Evolutionary conservation across 2,329 filamentous ascomycete species (phyloP).

Genomic region (Harringtonia aguacate): DNA sequence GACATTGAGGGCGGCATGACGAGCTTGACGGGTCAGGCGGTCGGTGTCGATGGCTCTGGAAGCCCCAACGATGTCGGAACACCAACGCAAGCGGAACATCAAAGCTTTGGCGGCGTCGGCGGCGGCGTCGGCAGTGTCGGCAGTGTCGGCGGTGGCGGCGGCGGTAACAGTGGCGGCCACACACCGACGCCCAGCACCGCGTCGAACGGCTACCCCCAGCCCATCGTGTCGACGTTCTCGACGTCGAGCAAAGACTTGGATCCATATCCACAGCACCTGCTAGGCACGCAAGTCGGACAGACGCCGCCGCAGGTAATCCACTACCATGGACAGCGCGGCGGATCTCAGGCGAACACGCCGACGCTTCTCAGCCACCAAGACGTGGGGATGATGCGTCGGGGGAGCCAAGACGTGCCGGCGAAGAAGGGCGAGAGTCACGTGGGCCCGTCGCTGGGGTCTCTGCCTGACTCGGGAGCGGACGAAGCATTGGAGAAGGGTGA

Average conservation of each 20-base stretch:
- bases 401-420: constrained; percentile 32
- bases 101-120: constrained; percentile 21
- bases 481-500: constrained; percentile 8
- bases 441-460: constrained; percentile 27
- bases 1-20: constrained; percentile 88
- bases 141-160: too few species aligned
- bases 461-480: constrained; percentile 26
- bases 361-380: constrained; percentile 44
- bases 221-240: constrained; percentile 57
- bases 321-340: constrained; percentile 57
- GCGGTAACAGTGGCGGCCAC: too few species aligned
- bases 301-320: constrained; percentile 55
- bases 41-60: constrained; percentile 32
- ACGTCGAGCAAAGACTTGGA: constrained; percentile 61
- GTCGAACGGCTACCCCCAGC: constrained; percentile 57
- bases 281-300: constrained; percentile 52
- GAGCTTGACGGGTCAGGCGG: constrained; percentile 50
- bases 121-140: too few species aligned
- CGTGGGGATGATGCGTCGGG: constrained; percentile 30
- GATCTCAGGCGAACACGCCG: constrained; percentile 55
- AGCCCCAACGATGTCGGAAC: constrained; percentile 47
- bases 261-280: constrained; percentile 54
- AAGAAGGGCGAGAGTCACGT: constrained; percentile 27
- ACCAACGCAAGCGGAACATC: constrained; percentile 50
- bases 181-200: constrained; percentile 31